phyloP scores from a whole-genome alignment of 495 filamentous ascomycete species.

The Xylaria cubensis region DNA sequence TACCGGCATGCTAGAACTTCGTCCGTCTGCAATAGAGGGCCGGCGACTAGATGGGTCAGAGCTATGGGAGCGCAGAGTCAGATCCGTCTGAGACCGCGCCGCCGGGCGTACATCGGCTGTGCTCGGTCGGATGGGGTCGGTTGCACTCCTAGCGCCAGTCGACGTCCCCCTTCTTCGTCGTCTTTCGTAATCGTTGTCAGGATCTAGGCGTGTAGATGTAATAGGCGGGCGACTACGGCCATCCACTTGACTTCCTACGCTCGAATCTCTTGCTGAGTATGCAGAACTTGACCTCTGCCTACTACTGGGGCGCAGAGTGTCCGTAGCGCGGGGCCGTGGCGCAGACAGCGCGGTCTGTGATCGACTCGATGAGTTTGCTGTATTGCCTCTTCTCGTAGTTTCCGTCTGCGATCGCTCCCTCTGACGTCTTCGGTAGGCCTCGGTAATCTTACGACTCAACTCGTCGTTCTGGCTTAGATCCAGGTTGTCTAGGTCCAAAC shows the following conservation, averaged over 20 bases:
- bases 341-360: conserved; percentile 36
- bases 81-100: conserved; percentile 65
- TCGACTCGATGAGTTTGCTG: conserved; percentile 42
- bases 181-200: conserved; percentile 50
- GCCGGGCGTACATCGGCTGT: conserved; percentile 51
- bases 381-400: conserved; percentile 49
- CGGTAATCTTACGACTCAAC: conserved; percentile 85
- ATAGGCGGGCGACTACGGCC: conserved; percentile 54
- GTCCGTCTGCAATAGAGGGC: conserved; percentile 48
- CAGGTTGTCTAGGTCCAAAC: conserved; percentile 82
- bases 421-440: conserved; percentile 79
- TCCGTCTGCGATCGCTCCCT: conserved; percentile 51
- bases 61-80: conserved; percentile 54
- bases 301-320: conserved; percentile 44
- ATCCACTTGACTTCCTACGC: conserved; percentile 42
- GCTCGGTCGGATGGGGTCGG: conserved; percentile 46
- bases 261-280: conserved; percentile 47
- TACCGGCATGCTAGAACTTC: conserved; percentile 46
- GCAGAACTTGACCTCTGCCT: conserved; percentile 47
- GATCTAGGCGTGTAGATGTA: conserved; percentile 51
- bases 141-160: conserved; percentile 51
- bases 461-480: conserved; percentile 80
- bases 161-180: conserved; percentile 50
- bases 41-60: conserved; percentile 38
- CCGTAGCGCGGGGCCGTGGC: conserved; percentile 39